Evolutionary conservation across 2,329 filamentous ascomycete species (phyloP), one percentile per base, ranked within the genome.

Genomic region (Zasmidium cellare): DNA sequence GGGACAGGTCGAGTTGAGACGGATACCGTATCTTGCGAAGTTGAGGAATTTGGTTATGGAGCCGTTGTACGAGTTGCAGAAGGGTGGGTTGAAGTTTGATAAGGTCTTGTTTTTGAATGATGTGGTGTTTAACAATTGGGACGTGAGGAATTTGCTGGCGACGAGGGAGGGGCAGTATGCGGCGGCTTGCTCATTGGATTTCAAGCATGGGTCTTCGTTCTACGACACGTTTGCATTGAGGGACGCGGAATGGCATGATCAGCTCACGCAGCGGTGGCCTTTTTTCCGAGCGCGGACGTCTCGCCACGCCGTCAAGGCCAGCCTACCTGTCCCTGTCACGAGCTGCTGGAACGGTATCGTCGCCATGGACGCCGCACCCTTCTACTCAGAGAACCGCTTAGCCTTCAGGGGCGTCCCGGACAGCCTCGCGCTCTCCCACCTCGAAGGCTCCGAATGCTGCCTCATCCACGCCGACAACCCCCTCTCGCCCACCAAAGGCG

Each of bases 401-500:
- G 77, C 75, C n/a, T 90, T 90, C 72, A 84, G 88, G 9, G 87
- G 80, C 3, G 78, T 89, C 20, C 69, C 83, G 0, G 87, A 90
- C 67, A 81, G 79, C 3, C 81, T 93, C 1, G 80, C 80, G 0
- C 58, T 65, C 2, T 67, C 77, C 23, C 88, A 90, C 67, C 77
- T 92, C 23, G 90, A 92, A 72, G 89, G 81, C n/a, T 89, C 85
- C 14, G 89, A 92, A 73, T 92, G 89, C 76, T 92, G 90, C 72
- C 82, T 92, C 53, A 85, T 91, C 55, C 88, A 91, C 69, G 84
- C 84, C 2, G 88, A 91, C 67, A 91, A 90, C 65, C 83, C 83
- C 1, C 74, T 86, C 3, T 80, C 80, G 3, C 68, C 54, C 1
- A 65, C 58, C 6, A 72, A 77, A 55, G 85, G 88, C 51, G 84